phyloP scores from a whole-genome alignment of 2,329 filamentous ascomycete genomes.

The Diplocarpon rosae region DNA sequence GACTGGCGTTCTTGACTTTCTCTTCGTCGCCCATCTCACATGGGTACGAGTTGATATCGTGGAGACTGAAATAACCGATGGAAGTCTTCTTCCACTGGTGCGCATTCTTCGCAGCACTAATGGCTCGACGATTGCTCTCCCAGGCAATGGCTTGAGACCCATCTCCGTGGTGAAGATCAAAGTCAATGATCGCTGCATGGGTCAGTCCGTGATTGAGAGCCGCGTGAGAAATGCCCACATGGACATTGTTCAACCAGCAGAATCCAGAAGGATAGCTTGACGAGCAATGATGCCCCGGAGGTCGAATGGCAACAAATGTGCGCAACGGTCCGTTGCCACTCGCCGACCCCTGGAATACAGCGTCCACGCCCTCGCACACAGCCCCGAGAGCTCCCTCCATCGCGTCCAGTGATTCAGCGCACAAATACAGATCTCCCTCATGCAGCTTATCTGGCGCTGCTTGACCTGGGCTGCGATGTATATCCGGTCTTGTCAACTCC shows the following conservation, averaged over 20 bases:
- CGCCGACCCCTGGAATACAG: constrained; percentile 53
- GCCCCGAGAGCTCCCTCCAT: constrained; percentile 88
- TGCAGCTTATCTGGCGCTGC: constrained; percentile 50
- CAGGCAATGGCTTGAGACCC: constrained; percentile 93
- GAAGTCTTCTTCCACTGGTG: constrained; percentile 69
- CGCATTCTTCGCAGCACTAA: constrained; percentile 55
- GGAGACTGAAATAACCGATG: constrained; percentile 92
- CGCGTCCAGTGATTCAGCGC: constrained; percentile 71
- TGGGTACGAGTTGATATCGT: constrained; percentile 97
- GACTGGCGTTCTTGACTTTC: constrained; percentile 85
- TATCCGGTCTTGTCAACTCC: constrained; percentile 62
- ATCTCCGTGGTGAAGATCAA: constrained; percentile 85
- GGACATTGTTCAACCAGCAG: constrained; percentile 98
- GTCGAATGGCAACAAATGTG: constrained; percentile 85
- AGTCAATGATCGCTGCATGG: constrained; percentile 59
- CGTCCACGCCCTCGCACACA: constrained; percentile 85
- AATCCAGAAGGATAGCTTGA: constrained; percentile 84
- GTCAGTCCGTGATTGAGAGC: constrained; percentile 76
- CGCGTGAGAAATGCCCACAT: constrained; percentile 89
- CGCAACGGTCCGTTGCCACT: constrained; percentile 47
- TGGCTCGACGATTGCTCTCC: constrained; percentile 70
- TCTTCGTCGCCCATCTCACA: constrained; percentile 90
- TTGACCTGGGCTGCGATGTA: constrained; percentile 39
- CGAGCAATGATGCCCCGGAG: constrained; percentile 93
- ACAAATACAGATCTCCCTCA: constrained; percentile 84